phyloP scores from a whole-genome alignment of 2,329 filamentous ascomycete species.

The Ambrosiella beaveri region DNA sequence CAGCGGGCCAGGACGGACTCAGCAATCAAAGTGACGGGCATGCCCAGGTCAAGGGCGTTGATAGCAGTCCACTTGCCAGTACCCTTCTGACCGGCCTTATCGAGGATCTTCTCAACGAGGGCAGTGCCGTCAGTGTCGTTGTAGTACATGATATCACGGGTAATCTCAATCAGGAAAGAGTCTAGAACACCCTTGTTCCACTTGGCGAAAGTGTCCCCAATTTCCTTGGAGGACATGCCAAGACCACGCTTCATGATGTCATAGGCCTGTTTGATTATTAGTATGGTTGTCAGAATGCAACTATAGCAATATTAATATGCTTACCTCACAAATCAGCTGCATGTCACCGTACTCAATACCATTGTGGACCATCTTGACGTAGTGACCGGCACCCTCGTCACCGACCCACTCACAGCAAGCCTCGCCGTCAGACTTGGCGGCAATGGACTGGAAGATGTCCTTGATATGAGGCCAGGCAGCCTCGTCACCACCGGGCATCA shows the following conservation, averaged over 20 bases:
- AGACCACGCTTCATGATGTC: constrained; percentile 99
- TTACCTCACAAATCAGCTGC: constrained; percentile 97
- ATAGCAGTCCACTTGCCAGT: constrained; percentile 99
- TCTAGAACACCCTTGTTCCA: constrained; percentile 99
- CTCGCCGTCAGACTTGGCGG: constrained; percentile 94
- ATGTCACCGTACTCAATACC: constrained; percentile 99
- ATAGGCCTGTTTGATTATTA: constrained; percentile 53
- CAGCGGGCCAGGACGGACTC: constrained; percentile 93
- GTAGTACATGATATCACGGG: constrained; percentile 94
- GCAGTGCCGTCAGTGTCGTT: constrained; percentile 85
- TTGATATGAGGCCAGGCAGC: constrained; percentile 97
- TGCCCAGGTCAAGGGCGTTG: constrained; percentile 94
- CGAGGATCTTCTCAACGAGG: constrained; percentile 96
- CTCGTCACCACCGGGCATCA: constrained; percentile 99
- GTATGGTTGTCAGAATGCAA: background rate
- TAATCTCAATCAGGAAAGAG: constrained; percentile 99
- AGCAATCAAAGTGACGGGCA: constrained; percentile 95
- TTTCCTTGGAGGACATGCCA: constrained; percentile 77
- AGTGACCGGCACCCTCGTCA: constrained; percentile 98
- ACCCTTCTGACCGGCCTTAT: constrained; percentile 97
- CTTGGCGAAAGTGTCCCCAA: constrained; percentile 80
- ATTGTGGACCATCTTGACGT: constrained; percentile 99
- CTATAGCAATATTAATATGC: constrained; percentile 16
- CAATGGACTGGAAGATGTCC: constrained; percentile 95
- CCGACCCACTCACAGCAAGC: constrained; percentile 99